These are phyloP conservation scores for Cryptosporidium meleagridis DNA, from an alignment of 169 alveolate genomes.

Conservation along the genomic window DNA sequence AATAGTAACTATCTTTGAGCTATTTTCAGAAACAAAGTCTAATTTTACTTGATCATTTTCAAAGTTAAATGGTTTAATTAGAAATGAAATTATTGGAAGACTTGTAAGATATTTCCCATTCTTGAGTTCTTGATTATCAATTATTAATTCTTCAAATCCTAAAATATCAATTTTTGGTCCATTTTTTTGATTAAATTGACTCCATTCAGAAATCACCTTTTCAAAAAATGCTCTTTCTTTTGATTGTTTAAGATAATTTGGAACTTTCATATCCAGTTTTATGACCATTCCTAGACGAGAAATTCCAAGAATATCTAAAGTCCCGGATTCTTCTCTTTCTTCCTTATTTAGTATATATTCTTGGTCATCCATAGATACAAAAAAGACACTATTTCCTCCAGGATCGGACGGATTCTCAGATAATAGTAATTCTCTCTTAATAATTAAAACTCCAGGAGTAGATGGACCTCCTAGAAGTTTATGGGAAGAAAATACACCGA, in stretches of 20 bases:
- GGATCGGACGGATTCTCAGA: constrained; percentile 83
- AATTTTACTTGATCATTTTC: background rate
- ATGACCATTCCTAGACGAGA: constrained; percentile 90
- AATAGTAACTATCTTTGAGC: background rate
- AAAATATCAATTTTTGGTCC: constrained; percentile 59
- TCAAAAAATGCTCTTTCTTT: constrained; percentile 71
- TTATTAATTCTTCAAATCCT: constrained; percentile 47
- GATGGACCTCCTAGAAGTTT: constrained; percentile 94
- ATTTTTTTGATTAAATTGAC: background rate
- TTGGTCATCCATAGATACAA: constrained; percentile 89
- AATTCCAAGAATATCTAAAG: constrained; percentile 92
- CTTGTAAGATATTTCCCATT: background rate
- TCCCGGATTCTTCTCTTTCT: constrained; percentile 95
- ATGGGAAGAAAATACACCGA: constrained; percentile 91
- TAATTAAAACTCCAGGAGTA: constrained; percentile 89
- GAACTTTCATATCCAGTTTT: constrained; percentile 82
- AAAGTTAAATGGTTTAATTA: constrained; percentile 64
- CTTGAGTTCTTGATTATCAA: constrained; percentile 8
- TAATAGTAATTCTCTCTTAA: constrained; percentile 84
- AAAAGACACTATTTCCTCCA: constrained; percentile 92
- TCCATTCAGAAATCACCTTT: background rate
- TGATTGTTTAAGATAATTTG: constrained; percentile 70
- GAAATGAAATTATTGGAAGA: constrained; percentile 76
- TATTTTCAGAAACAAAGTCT: background rate
- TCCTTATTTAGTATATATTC: constrained; percentile 85